Base-by-base conservation (phyloP, 441 rosid genomes). In the Corymbia calophylla region DNA sequence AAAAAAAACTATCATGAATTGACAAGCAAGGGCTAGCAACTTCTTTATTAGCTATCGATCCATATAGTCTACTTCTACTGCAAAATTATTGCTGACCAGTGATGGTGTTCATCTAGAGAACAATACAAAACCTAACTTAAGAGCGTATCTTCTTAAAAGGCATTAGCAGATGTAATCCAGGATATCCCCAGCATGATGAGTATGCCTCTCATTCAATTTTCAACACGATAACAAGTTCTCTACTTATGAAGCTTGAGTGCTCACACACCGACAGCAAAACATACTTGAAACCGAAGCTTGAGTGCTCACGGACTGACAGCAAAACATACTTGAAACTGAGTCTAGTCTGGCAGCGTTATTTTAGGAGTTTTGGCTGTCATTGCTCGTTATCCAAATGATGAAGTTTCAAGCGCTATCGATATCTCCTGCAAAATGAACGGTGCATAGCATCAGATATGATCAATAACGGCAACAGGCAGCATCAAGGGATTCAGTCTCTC, bases 361-460 rank as follows among this genome's bases (percentile, higher is more conserved):
- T 91, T 60, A 19, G 58, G 54, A 86, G 62, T 54, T 39, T 56
- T 64, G 88, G 84, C 85, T 55, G 91, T 39, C 54, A 23, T 82
- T 32, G 18, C 29, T 77, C 53, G 60, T 91, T 91, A 92, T 29
- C n/a, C 91, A 51, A 53, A 53, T 60, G 48, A 86, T 81, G 92
- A 87, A 60, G 95, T 91, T 94, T 96, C 95, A 44, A 84, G 92
- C 64, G 93, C 93, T 87, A 95, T 68, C 16, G 92, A 92, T 70
- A 94, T 93, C 93, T 94, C 95, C 97, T 95, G 94, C 91, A 85
- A 91, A 64, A 88, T 23, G 89, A 93, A 91, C 55, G 87, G 62
- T 54, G 44, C 55, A 51, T 51, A 21, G 86, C 35, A 88, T n/a
- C 68, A 88, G 62, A 90, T 44, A 80, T 87, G 89, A 88, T 86